phyloP scores from a whole-genome alignment of 192 early-diverging fungal genomes.

The Linnemannia hyalina region DNA sequence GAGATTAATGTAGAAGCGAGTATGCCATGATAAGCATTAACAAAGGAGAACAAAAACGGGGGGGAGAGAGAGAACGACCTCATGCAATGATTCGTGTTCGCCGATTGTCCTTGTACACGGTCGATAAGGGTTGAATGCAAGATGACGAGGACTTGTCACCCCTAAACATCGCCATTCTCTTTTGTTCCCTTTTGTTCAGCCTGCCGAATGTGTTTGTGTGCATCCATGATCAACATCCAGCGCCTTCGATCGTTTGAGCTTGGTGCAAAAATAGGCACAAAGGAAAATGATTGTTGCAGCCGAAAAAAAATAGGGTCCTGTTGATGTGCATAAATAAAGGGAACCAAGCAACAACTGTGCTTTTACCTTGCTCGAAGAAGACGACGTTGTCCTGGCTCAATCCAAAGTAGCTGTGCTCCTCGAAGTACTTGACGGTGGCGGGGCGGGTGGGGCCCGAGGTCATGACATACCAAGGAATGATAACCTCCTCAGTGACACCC shows the following conservation, averaged over 20 bases:
- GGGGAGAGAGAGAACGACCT: too few species aligned
- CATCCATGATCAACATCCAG: conserved; percentile 4
- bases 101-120: too few species aligned
- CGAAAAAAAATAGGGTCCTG: neutral
- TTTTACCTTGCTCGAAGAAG: conserved; percentile 94
- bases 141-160: neutral
- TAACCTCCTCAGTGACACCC: conserved; percentile 60
- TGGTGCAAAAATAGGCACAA: conserved; percentile 7
- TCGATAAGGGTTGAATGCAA: neutral
- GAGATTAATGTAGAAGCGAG: too few species aligned
- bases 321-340: neutral
- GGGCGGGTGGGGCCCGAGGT: conserved; percentile 92
- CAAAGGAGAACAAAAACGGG: too few species aligned
- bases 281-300: neutral
- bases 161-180: neutral
- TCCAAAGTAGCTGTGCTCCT: conserved; percentile 89
- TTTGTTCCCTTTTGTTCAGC: neutral
- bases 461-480: conserved; percentile 99
- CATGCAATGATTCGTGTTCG: too few species aligned
- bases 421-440: conserved; percentile 86
- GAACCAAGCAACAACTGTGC: neutral
- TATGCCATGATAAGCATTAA: too few species aligned
- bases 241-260: neutral
- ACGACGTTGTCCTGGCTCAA: conserved; percentile 85
- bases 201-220: neutral